phyloP scores from a whole-genome alignment of 768 basidiomycete species.

The Pholiota microspora region DNA sequence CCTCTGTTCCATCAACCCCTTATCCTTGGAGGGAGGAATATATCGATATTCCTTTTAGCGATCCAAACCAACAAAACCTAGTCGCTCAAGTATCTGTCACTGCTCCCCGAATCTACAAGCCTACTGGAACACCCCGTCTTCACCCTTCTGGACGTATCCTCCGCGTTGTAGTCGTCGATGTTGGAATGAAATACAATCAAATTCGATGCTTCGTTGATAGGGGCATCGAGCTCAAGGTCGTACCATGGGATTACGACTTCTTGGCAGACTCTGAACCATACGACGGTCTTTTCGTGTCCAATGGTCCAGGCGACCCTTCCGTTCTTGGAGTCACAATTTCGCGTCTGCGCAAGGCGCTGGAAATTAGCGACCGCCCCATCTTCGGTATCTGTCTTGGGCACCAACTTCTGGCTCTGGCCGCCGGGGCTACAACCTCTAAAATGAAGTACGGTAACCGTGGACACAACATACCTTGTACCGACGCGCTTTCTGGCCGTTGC shows the following conservation, averaged over 20 bases:
- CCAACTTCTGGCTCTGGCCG: conserved; percentile 92
- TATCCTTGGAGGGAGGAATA: conserved; percentile 83
- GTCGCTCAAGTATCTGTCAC: conserved; percentile 85
- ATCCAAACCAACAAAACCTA: conserved; percentile 88
- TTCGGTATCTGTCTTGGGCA: conserved; percentile 99
- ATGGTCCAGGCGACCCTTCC: conserved; percentile 96
- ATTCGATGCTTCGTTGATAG: conserved; percentile 92
- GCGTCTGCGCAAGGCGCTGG: conserved; percentile 62
- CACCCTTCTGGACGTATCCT: conserved; percentile 81
- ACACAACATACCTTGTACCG: conserved; percentile 97
- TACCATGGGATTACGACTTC: conserved; percentile 97
- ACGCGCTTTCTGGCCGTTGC: conserved; percentile 89
- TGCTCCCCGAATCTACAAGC: conserved; percentile 65
- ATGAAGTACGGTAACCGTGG: conserved; percentile 99
- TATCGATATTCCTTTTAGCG: conserved; percentile 75
- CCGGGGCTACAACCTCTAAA: conserved; percentile 92
- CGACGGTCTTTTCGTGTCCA: conserved; percentile 95
- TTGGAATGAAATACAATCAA: conserved; percentile 99
- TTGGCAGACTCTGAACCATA: conserved; percentile 74
- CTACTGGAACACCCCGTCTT: conserved; percentile 49
- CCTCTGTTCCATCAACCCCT: conserved; percentile 51
- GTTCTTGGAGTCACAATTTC: conserved; percentile 73
- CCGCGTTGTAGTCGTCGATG: conserved; percentile 89
- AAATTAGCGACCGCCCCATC: conserved; percentile 78
- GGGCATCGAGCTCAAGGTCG: conserved; percentile 94